phyloP scores from a whole-genome alignment of 306 rosid genomes.

The Pyrus betulifolia region DNA sequence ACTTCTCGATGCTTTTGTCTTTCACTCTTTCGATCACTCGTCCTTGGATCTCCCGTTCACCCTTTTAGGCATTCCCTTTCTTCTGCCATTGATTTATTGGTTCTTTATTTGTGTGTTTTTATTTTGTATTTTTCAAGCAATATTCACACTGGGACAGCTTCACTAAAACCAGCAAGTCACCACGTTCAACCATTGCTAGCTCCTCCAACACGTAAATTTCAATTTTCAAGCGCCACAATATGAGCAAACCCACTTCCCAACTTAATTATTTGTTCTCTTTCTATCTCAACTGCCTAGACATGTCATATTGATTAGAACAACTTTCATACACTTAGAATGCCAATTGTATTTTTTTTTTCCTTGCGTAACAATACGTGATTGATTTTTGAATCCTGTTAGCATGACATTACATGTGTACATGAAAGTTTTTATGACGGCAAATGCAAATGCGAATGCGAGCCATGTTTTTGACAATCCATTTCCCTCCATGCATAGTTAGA shows the following conservation, averaged over 20 bases:
- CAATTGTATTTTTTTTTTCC: no score
- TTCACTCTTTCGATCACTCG: slow-evolving; percentile 14
- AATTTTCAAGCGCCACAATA: not conserved
- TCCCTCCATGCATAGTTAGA: not conserved
- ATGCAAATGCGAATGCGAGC: not conserved
- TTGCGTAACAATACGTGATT: not conserved
- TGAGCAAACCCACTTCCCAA: not conserved
- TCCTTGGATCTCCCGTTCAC: slow-evolving; percentile 58
- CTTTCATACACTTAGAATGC: not conserved
- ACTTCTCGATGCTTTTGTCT: slow-evolving; percentile 31
- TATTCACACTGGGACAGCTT: slow-evolving; percentile 39
- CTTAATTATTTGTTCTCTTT: no score
- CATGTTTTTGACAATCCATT: not conserved
- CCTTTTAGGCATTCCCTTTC: slow-evolving; percentile 25
- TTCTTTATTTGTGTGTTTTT: not conserved
- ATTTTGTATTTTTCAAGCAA: slow-evolving; percentile 10
- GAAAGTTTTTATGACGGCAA: not conserved
- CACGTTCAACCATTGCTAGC: slow-evolving; percentile 18
- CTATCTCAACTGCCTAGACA: not conserved
- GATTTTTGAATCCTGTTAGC: not conserved
- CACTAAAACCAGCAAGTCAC: slow-evolving; percentile 51
- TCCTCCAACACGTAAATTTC: not conserved
- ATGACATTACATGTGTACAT: no score
- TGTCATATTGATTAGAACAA: no score
- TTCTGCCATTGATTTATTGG: slow-evolving; percentile 34